phyloP scores from a whole-genome alignment of 2,329 filamentous ascomycete genomes.

The Botrytis fabae region DNA sequence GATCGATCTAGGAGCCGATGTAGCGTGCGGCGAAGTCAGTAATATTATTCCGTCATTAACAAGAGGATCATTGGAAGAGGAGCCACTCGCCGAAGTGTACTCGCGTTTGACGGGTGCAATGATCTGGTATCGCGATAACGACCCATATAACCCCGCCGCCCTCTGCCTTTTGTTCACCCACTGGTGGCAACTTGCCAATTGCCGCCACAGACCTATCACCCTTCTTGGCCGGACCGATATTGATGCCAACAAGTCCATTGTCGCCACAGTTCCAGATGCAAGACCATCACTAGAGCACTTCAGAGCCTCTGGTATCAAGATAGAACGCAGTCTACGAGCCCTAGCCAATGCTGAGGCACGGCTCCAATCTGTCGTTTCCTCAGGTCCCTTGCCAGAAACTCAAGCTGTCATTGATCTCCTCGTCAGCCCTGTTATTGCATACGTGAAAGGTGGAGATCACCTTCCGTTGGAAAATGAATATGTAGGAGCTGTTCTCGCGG shows the following conservation, averaged over 20 bases:
- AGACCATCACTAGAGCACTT: conserved; percentile 10
- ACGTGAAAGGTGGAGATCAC: neutral
- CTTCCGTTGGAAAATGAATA: conserved; percentile 2
- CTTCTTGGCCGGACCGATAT: conserved; percentile 6
- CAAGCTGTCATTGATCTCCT: neutral
- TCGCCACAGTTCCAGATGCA: neutral
- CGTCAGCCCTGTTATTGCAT: neutral
- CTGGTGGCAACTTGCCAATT: conserved; percentile 17
- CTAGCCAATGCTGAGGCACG: neutral
- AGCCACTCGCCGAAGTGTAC: conserved; percentile 2
- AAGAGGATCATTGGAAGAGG: conserved; percentile 5
- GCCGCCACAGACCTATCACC: conserved; percentile 8
- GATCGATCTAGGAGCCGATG: conserved; percentile 10
- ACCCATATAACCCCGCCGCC: neutral
- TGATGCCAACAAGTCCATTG: neutral
- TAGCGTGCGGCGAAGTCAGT: conserved; percentile 3
- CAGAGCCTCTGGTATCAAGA: neutral
- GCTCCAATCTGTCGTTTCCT: conserved; percentile 2
- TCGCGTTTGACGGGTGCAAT: neutral
- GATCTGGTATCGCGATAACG: conserved; percentile 18
- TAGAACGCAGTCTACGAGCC: neutral
- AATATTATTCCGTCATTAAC: conserved; percentile 9
- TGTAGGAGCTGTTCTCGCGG: conserved; percentile 7
- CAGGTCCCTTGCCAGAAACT: conserved; percentile 1
- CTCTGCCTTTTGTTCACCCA: neutral